phyloP scores from a whole-genome alignment of 163 green algal genomes.

The Scenedesmus sp. region DNA sequence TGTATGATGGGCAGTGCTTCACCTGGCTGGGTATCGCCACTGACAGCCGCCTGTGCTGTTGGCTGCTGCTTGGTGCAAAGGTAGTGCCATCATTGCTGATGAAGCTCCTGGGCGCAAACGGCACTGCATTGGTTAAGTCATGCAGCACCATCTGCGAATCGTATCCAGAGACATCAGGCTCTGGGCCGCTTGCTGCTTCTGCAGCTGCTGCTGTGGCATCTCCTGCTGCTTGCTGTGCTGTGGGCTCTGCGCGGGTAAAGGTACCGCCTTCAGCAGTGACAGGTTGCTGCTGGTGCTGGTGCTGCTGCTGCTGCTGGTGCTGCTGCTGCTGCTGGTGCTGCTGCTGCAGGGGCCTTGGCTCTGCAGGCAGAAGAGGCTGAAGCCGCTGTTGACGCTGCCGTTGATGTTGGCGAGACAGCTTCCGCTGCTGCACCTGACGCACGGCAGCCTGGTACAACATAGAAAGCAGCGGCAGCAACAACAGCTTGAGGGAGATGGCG shows the following conservation, averaged over 20 bases:
- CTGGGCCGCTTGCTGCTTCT: not conserved
- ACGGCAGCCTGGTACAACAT: not conserved
- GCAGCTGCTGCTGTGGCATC: not conserved
- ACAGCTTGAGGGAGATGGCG: not conserved
- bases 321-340: constrained; percentile 14
- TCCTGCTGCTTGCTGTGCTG: not conserved
- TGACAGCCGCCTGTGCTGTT: constrained; percentile 14
- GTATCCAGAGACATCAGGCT: not conserved
- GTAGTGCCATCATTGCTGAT: constrained; percentile 33
- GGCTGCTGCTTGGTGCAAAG: not conserved
- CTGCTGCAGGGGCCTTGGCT: not conserved
- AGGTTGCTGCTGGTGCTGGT: not conserved
- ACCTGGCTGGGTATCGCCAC: constrained; percentile 14
- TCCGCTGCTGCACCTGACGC: not conserved
- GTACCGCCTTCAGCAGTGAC: not conserved
- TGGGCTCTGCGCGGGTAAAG: not conserved
- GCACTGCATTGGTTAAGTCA: not conserved
- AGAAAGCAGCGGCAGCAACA: not conserved
- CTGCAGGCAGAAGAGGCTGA: not conserved
- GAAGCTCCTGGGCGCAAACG: constrained; percentile 10
- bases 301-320: not conserved
- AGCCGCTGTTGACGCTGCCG: not conserved
- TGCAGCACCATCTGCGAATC: constrained; percentile 1
- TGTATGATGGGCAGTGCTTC: not conserved
- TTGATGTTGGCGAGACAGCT: not conserved